Evolutionary conservation across 2,329 filamentous ascomycete species (phyloP).

Genomic region (Penicillium hesseltinei): DNA sequence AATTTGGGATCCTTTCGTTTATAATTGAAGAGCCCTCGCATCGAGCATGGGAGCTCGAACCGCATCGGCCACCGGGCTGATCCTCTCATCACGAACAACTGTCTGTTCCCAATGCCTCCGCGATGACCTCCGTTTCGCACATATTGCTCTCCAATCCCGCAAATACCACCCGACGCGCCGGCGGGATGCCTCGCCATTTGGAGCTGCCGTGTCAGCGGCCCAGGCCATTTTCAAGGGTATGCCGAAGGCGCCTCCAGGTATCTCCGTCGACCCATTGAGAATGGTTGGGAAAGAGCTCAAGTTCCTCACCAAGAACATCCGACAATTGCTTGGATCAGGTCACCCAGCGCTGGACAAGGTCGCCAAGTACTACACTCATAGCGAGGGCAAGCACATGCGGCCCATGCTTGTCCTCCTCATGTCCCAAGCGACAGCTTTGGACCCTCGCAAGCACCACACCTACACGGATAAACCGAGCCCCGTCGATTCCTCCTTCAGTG

Average conservation of each 20-base stretch:
- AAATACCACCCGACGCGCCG: conserved; percentile 43
- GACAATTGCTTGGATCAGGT: conserved; percentile 86
- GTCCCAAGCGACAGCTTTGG: conserved; percentile 87
- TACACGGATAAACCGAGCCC: conserved; percentile 32
- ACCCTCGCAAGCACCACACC: conserved; percentile 58
- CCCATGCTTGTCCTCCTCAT: conserved; percentile 94
- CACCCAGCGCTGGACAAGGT: conserved; percentile 93
- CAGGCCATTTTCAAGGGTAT: conserved; percentile 49
- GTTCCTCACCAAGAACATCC: conserved; percentile 88
- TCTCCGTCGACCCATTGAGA: conserved; percentile 82
- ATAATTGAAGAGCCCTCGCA: conserved; percentile 9
- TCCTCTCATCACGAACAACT: conserved; percentile 33
- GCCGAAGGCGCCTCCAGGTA: conserved; percentile 47
- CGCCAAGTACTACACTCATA: conserved; percentile 96
- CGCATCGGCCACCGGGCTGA: conserved; percentile 37
- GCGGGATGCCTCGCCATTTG: conserved; percentile 42
- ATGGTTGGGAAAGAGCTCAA: conserved; percentile 96
- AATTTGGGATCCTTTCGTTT: neutral
- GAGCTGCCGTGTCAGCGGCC: conserved; percentile 52
- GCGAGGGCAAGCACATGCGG: conserved; percentile 94
- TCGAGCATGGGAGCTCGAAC: conserved; percentile 42
- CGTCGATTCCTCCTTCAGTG: conserved; percentile 62
- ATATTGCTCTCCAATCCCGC: conserved; percentile 30
- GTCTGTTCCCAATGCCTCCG: conserved; percentile 45
- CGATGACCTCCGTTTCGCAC: conserved; percentile 32